These are phyloP conservation scores for Cryptosporidium ryanae DNA, from an alignment of 169 alveolate species.

Conservation along the genomic window DNA sequence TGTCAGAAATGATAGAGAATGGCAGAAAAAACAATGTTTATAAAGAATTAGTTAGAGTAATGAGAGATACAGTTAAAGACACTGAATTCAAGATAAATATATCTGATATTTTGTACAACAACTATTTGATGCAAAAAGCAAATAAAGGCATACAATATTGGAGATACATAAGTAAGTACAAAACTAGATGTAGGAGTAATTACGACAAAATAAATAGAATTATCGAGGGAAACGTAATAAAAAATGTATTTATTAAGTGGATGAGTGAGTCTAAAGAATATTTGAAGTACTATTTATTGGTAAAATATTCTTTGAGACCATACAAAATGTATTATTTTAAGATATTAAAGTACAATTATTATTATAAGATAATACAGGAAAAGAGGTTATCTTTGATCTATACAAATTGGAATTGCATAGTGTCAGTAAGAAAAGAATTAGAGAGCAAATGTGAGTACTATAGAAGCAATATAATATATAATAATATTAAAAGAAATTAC, in stretches of 20 bases:
- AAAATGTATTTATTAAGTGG: background rate
- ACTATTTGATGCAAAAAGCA: background rate
- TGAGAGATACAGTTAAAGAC: background rate
- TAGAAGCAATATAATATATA: background rate
- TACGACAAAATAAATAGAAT: background rate
- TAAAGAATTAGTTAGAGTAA: background rate
- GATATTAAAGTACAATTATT: background rate
- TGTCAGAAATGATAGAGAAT: background rate
- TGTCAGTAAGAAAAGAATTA: background rate
- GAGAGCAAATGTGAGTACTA: background rate
- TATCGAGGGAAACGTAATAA: background rate
- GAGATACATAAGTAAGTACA: background rate
- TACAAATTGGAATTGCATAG: background rate
- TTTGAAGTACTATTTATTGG: slow-evolving; percentile 1
- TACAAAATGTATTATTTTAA: background rate
- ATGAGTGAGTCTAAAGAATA: background rate
- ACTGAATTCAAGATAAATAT: slow-evolving; percentile 24
- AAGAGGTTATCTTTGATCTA: background rate
- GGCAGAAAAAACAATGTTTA: background rate
- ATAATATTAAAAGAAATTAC: background rate
- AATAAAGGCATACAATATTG: background rate
- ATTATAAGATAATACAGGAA: background rate
- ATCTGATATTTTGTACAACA: slow-evolving; percentile 16
- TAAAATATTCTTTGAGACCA: slow-evolving; percentile 7
- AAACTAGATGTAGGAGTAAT: background rate